Percentiles rank a stretch among this genome's conserved stretches.
Conservation (phyloP, 1,139 yeast genomes). For the Sugiyamaella novakii region DNA sequence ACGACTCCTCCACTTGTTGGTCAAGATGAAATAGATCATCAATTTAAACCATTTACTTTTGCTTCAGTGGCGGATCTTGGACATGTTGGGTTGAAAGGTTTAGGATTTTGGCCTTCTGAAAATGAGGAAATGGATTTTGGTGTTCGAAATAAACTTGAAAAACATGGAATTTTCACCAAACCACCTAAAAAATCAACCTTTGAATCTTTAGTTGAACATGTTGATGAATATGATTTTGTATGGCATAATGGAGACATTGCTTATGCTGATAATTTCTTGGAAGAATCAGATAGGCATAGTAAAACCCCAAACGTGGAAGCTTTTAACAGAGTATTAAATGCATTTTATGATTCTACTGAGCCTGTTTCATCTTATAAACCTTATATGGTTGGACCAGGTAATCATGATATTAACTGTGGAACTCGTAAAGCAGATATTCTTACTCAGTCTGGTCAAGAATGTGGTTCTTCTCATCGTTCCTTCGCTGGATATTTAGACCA, state of each 20-base stretch:
- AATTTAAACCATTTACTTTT: constrained; percentile 28
- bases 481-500: constrained; percentile 35
- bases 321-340: constrained; percentile 33
- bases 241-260: constrained; percentile 40
- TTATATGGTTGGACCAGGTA: constrained; percentile 40
- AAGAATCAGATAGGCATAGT: constrained; percentile 27
- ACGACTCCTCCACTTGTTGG: constrained; percentile 29
- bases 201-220: constrained; percentile 31
- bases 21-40: constrained; percentile 20
- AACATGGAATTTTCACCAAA: constrained; percentile 13
- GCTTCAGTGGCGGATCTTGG: constrained; percentile 38
- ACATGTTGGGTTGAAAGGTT: constrained; percentile 35
- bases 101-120: constrained; percentile 27
- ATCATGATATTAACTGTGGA: constrained; percentile 38
- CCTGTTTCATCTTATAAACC: constrained; percentile 32
- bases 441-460: constrained; percentile 21
- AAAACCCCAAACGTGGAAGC: constrained; percentile 29
- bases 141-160: constrained; percentile 14
- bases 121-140: constrained; percentile 27
- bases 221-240: constrained; percentile 33
- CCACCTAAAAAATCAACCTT: constrained; percentile 33
- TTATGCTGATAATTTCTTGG: constrained; percentile 39
- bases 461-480: constrained; percentile 26
- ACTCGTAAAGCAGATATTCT: constrained; percentile 31
- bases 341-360: constrained; percentile 34